Conservation (phyloP, 129 eudicot genomes). For the Ambrosia trifida region DNA sequence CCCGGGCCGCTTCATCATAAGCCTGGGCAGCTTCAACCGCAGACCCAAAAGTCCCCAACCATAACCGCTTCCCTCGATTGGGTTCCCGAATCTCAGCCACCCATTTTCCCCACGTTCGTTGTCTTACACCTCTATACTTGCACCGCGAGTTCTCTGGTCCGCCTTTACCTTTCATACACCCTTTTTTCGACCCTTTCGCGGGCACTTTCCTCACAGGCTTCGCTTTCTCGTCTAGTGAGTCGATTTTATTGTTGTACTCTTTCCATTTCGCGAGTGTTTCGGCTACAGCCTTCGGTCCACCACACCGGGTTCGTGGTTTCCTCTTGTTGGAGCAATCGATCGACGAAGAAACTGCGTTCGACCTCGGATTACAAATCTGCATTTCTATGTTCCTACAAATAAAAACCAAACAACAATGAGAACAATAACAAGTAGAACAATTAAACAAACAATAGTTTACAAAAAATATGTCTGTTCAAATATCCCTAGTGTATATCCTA, state of each 20-base stretch:
- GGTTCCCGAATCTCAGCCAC: constrained; percentile 96
- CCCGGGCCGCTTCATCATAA: constrained; percentile 86
- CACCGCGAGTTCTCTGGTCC: constrained; percentile 73
- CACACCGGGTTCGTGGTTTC: constrained; percentile 50
- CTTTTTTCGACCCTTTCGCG: constrained; percentile 87
- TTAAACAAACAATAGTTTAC: too few relatives aligned
- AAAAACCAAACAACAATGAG: neutral
- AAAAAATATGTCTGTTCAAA: too few relatives aligned
- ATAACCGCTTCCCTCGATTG: constrained; percentile 60
- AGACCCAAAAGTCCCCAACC: constrained; percentile 81
- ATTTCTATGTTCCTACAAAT: constrained; percentile 27
- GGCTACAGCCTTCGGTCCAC: constrained; percentile 50
- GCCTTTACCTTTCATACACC: constrained; percentile 97
- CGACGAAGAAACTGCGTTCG: constrained; percentile 23
- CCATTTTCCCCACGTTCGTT: constrained; percentile 98
- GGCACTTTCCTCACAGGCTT: constrained; percentile 52
- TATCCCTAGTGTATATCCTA: too few relatives aligned
- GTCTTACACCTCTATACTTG: constrained; percentile 81
- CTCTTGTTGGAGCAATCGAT: constrained; percentile 44
- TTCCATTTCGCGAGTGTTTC: constrained; percentile 80
- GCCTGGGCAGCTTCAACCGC: constrained; percentile 83
- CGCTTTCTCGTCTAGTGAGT: constrained; percentile 15
- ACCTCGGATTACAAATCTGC: constrained; percentile 23
- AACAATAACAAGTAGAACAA: too few relatives aligned
- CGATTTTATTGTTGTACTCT: constrained; percentile 48